Evolutionary conservation across 805 yeast genomes (phyloP), one percentile per base, ranked within the genome.

Genomic region (Tetrapisispora namnaoensis): DNA sequence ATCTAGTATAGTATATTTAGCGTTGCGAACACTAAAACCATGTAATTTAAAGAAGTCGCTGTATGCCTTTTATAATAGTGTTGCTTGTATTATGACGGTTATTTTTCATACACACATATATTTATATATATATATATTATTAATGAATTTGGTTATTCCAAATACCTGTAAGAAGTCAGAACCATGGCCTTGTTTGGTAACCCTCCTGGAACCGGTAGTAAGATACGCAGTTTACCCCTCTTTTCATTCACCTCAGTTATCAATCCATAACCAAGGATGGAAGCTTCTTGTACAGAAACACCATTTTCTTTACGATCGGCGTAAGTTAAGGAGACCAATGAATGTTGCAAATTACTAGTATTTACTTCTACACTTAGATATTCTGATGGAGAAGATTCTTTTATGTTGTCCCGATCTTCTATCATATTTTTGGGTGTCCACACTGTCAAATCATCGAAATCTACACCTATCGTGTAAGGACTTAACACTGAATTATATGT

Each of bases 141-240:
- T 24, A 24, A 24, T 14, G 2, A 39, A 3, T 18, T 16, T 17
- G 13, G n/a, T 4, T 67, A 91, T 69, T 93, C 99, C 45, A 82
- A 78, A 64, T 87, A 93, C 55, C 95, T 82, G 56, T 79, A 80
- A 37, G 79, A 78, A 1, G 97, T 95, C 44, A 90, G 68, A 2
- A 93, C 63, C 58, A 87, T 72, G 2, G 85, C 80, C 53, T 81
- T 78, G 24, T 80, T 74, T 0, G 99, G 99, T 22, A 90, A 69
- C 38, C 82, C 70, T 1, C 95, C 95, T 2, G 96, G 96, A 5
- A 87, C 83, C 0, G 99, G 98, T 52, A 89, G 72, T 52, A 91
- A 70, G 9, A 93, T 72, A 58, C 82, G 82, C 48, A 86, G 60
- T 55, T 78, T 83, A 16, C 77, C 74, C 58, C 81, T 82, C 16